A percentile compares a stretch with the other conserved stretches of the same genome.
phyloP scores from a whole-genome alignment of 2,329 filamentous ascomycete species.

The Trichoderma afroharzianum region DNA sequence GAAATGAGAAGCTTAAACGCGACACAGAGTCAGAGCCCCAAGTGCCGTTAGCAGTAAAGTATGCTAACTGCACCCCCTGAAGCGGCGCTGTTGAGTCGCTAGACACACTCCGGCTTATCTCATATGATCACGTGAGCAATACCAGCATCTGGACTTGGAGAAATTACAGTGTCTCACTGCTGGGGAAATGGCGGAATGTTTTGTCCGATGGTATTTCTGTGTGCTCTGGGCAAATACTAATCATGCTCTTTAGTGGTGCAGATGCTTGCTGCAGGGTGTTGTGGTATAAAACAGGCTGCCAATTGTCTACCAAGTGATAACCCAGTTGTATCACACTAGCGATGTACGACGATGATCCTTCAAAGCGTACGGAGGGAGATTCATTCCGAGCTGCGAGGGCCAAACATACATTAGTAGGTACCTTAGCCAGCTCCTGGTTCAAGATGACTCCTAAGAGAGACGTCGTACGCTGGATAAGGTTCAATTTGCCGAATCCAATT shows the following conservation, averaged over 20 bases:
- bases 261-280: background rate
- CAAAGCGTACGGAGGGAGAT: background rate
- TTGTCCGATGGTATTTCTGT: background rate
- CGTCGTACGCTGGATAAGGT: background rate
- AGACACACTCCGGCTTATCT: background rate
- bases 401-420: background rate
- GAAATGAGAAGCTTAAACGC: background rate
- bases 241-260: background rate
- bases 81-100: background rate
- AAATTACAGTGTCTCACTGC: background rate
- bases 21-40: slow-evolving; percentile 7
- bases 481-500: background rate
- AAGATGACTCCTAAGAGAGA: background rate
- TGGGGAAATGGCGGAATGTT: background rate
- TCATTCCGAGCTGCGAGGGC: background rate
- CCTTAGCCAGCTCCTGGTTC: background rate
- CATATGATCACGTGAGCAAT: background rate
- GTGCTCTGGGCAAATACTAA: background rate
- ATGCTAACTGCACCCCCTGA: slow-evolving; percentile 7
- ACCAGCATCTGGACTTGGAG: background rate
- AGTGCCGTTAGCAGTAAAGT: background rate
- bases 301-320: background rate
- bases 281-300: background rate
- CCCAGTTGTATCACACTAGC: background rate
- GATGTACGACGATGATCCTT: background rate